Conservation (phyloP, 257 asterid genomes). For the Mentha longifolia region DNA sequence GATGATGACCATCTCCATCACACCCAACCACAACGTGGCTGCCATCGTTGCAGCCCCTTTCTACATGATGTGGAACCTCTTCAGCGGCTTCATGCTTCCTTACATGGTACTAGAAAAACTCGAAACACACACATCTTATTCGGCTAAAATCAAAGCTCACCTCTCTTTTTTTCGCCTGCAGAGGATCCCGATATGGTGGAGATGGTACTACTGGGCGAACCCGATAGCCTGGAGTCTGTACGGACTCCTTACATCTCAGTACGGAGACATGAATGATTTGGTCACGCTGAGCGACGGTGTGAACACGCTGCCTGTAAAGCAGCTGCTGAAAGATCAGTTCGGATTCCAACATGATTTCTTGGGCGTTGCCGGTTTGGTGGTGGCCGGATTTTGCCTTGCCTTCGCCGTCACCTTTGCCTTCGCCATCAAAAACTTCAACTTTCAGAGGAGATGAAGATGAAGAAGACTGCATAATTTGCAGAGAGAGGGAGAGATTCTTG, state of each 20-base stretch:
- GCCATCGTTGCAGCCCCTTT: slow-evolving; percentile 80
- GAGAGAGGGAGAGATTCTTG: slow-evolving; percentile 1
- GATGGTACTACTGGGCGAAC: slow-evolving; percentile 95
- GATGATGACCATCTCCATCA: slow-evolving; percentile 79
- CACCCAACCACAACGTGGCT: slow-evolving; percentile 80
- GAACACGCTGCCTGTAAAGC: slow-evolving; percentile 49
- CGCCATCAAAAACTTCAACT: slow-evolving; percentile 72
- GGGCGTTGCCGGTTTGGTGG: slow-evolving; percentile 64
- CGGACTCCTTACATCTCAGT: slow-evolving; percentile 83
- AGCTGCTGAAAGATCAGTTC: slow-evolving; percentile 59
- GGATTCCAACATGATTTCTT: slow-evolving; percentile 77
- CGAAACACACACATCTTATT: too few relatives aligned
- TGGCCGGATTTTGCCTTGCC: slow-evolving; percentile 57
- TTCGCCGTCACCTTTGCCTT: slow-evolving; percentile 77
- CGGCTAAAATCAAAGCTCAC: too few relatives aligned
- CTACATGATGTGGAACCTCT: slow-evolving; percentile 84
- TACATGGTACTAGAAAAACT: slow-evolving; percentile 45
- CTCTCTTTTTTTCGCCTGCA: not conserved
- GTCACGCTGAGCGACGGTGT: slow-evolving; percentile 66
- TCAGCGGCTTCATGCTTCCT: slow-evolving; percentile 81
- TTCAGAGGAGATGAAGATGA: slow-evolving; percentile 71
- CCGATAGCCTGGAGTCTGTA: slow-evolving; percentile 88
- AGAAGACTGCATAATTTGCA: not conserved
- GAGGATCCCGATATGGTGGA: slow-evolving; percentile 98
- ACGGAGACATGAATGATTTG: slow-evolving; percentile 57